Percentiles rank a stretch among this genome's conserved stretches.
Conservation (phyloP, 2,329 filamentous ascomycete species). For the Pseudogymnoascus sp. region DNA sequence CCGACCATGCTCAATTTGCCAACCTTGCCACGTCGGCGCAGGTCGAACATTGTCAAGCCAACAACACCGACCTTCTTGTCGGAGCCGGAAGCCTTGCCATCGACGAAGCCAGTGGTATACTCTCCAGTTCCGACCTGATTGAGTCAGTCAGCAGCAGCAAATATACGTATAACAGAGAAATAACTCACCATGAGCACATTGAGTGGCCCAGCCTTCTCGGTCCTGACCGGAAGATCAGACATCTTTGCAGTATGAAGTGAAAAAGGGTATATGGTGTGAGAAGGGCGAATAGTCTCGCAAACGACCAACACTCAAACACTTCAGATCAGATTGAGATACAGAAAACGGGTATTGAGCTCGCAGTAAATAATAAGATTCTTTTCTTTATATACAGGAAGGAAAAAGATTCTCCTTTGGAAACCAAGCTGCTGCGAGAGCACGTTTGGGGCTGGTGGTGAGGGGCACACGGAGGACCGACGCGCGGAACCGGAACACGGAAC, state of each 20-base stretch:
- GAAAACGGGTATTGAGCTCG: background rate
- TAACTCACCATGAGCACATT: conserved; percentile 29
- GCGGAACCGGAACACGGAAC: background rate
- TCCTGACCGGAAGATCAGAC: background rate
- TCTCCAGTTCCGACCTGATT: conserved; percentile 75
- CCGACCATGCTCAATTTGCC: conserved; percentile 82
- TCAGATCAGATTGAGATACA: background rate
- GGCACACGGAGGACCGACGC: background rate
- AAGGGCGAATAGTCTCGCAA: background rate
- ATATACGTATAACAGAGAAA: background rate
- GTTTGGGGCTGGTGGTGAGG: background rate
- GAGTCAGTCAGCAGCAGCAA: background rate
- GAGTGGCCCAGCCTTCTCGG: conserved; percentile 18
- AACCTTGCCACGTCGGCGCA: conserved; percentile 83
- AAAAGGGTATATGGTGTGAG: background rate
- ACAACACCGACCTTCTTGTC: conserved; percentile 98
- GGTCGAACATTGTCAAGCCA: conserved; percentile 80
- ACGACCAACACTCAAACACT: background rate
- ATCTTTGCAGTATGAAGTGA: background rate
- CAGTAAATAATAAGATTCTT: background rate
- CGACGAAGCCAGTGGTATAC: conserved; percentile 94
- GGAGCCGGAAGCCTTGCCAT: conserved; percentile 71
- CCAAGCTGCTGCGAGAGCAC: background rate
- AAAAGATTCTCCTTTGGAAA: background rate
- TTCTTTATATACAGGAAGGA: conserved; percentile 5